A percentile compares a stretch with the other conserved stretches of the same genome.
Conservation (phyloP, 2,329 filamentous ascomycete species). For the Fusarium napiforme region DNA sequence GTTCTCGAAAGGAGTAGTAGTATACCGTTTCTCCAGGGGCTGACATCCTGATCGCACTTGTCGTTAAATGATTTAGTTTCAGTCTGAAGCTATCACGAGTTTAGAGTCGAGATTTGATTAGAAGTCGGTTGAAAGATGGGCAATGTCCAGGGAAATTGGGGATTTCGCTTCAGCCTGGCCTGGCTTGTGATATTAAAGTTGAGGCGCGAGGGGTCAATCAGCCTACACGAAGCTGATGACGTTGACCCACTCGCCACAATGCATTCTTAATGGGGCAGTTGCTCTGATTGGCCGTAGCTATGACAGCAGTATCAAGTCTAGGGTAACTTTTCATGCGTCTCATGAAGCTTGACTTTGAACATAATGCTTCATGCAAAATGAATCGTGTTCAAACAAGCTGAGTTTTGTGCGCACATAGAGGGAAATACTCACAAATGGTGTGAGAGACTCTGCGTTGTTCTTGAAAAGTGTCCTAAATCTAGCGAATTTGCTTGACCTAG, state of each 20-base stretch:
- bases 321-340: constrained; percentile 21
- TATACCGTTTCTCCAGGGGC: constrained; percentile 57
- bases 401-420: not conserved
- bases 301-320: constrained; percentile 13
- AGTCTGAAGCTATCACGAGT: not conserved
- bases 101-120: constrained; percentile 13
- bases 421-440: not conserved
- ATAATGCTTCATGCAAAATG: not conserved
- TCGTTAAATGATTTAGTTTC: constrained; percentile 6
- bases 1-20: constrained; percentile 34
- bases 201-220: constrained; percentile 47
- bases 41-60: constrained; percentile 51
- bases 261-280: not conserved
- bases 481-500: not conserved
- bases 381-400: not conserved
- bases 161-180: constrained; percentile 45
- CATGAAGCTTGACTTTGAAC: not conserved
- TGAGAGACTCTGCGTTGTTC: not conserved
- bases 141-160: constrained; percentile 39
- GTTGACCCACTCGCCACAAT: constrained; percentile 51
- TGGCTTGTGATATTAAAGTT: constrained; percentile 45
- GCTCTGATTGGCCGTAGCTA: constrained; percentile 21
- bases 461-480: too few relatives aligned
- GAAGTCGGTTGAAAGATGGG: constrained; percentile 13
- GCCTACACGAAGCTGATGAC: constrained; percentile 52